phyloP scores from a whole-genome alignment of 2,329 filamentous ascomycete species.

The Trichoderma arundinaceum region DNA sequence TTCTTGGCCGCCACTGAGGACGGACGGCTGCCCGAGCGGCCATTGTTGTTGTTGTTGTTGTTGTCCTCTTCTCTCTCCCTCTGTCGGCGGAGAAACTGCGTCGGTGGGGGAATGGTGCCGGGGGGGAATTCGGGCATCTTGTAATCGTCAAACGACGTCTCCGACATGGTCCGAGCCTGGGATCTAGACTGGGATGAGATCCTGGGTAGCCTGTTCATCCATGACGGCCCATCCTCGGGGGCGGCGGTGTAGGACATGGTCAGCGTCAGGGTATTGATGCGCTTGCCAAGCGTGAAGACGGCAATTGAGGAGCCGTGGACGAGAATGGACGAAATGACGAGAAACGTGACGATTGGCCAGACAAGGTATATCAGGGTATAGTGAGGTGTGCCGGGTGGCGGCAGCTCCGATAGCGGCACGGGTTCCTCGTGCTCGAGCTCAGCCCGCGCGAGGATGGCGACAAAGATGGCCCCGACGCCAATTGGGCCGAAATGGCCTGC shows the following conservation, averaged over 20 bases:
- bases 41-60: conserved; percentile 60
- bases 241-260: conserved; percentile 96
- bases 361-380: conserved; percentile 81
- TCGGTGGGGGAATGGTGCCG: conserved; percentile 73
- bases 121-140: conserved; percentile 67
- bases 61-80: conserved; percentile 76
- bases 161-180: conserved; percentile 82
- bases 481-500: conserved; percentile 98
- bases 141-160: conserved; percentile 71
- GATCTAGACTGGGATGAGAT: conserved; percentile 74
- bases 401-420: conserved; percentile 71
- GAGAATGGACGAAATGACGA: conserved; percentile 92
- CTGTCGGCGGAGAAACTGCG: conserved; percentile 80
- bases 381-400: conserved; percentile 59
- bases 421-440: conserved; percentile 80
- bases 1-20: conserved; percentile 66
- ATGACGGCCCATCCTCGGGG: conserved; percentile 84
- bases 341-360: conserved; percentile 93
- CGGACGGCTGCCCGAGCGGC: conserved; percentile 59
- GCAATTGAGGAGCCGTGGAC: conserved; percentile 98
- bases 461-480: conserved; percentile 94
- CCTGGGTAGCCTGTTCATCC: conserved; percentile 91
- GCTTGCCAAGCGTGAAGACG: conserved; percentile 96
- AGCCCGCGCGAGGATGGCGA: conserved; percentile 89
- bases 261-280: conserved; percentile 93